Conservation (phyloP, 768 basidiomycete species). For the Podaxis carcinomalis region DNA sequence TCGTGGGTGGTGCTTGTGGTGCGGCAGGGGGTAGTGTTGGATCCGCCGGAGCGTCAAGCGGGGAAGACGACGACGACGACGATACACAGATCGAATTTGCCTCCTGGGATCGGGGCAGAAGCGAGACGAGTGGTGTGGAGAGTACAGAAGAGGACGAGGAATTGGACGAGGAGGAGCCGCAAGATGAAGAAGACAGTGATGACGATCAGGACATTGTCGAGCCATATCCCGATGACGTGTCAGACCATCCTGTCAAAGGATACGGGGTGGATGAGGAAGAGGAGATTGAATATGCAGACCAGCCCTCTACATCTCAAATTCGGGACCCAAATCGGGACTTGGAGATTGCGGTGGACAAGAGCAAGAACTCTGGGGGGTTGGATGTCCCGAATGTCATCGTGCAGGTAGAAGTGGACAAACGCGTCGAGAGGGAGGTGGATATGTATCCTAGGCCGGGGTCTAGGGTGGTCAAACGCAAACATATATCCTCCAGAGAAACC, state of each 20-base stretch:
- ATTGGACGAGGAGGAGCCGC: background rate
- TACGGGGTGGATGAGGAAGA: background rate
- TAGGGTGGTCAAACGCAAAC: background rate
- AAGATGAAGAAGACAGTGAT: background rate
- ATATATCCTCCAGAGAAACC: background rate
- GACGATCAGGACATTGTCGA: background rate
- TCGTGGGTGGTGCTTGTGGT: background rate
- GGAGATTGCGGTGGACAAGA: background rate
- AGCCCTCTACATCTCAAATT: background rate
- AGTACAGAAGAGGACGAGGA: slow-evolving; percentile 1
- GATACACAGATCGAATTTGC: background rate
- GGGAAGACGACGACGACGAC: background rate
- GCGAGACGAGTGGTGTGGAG: background rate
- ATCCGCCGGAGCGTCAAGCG: background rate
- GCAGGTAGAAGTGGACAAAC: slow-evolving; percentile 6
- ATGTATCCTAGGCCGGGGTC: background rate
- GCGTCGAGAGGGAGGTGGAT: background rate
- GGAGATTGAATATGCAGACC: background rate
- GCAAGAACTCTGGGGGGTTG: background rate
- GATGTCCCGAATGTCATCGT: background rate
- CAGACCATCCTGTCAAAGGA: background rate
- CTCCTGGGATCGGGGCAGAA: slow-evolving; percentile 4
- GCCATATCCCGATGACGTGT: background rate
- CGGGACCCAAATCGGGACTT: background rate
- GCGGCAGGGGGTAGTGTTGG: background rate